Conservation (phyloP, 148 eudicot species). For the Chenopodium berlandieri region DNA sequence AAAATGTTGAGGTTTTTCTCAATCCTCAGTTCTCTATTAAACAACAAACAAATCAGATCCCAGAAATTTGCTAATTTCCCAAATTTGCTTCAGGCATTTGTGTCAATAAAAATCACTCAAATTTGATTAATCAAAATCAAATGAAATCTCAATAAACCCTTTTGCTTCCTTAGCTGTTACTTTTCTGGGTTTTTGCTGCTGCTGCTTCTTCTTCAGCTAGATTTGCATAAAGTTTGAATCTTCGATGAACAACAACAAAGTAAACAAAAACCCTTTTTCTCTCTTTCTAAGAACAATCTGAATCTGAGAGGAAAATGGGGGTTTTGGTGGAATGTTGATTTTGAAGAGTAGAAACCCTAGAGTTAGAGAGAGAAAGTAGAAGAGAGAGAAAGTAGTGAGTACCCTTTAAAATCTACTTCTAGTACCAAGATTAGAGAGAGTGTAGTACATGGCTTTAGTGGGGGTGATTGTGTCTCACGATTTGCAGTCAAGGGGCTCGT, state of each 20-base stretch:
- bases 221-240: slow-evolving; percentile 16
- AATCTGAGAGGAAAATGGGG: slow-evolving; percentile 11
- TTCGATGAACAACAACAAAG: neutral
- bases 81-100: slow-evolving; percentile 21
- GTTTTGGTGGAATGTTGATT: neutral
- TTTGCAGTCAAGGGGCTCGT: slow-evolving; percentile 7
- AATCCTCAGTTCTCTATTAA: slow-evolving; percentile 1
- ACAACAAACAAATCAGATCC: slow-evolving; percentile 18
- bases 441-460: neutral
- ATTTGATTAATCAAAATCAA: neutral
- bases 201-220: neutral
- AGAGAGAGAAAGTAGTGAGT: slow-evolving; percentile 11
- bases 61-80: neutral
- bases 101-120: slow-evolving; percentile 3
- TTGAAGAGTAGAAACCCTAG: slow-evolving; percentile 27
- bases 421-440: neutral
- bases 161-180: neutral
- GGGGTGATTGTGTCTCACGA: neutral
- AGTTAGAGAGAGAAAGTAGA: slow-evolving; percentile 12
- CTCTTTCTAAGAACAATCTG: neutral
- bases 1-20: neutral
- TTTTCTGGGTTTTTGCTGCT: neutral
- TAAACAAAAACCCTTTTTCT: neutral
- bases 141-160: neutral
- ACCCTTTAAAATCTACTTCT: slow-evolving; percentile 9